Percentiles rank a stretch among this genome's conserved stretches.
Conservation (phyloP, 1,284 basidiomycete species). For the Schizophyllum amplum region DNA sequence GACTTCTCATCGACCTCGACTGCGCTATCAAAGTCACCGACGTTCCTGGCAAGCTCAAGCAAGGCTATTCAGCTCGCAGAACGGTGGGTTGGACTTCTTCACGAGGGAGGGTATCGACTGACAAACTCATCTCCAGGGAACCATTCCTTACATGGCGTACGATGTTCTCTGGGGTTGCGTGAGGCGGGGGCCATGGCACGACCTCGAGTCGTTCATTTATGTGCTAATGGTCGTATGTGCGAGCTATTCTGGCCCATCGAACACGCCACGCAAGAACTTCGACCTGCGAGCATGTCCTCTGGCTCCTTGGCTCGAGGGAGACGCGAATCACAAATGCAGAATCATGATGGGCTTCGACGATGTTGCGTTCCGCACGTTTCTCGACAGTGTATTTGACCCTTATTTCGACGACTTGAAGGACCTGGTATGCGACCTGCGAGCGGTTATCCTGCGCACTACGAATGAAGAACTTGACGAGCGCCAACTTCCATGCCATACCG, state of each 20-base stretch:
- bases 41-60: background rate
- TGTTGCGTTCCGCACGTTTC: background rate
- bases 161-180: background rate
- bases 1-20: background rate
- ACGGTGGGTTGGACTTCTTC: background rate
- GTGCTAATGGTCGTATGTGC: slow-evolving; percentile 6
- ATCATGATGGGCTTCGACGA: background rate
- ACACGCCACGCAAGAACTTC: background rate
- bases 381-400: background rate
- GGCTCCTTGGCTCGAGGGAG: background rate
- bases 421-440: background rate
- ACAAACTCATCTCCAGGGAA: slow-evolving; percentile 1
- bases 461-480: too few relatives aligned
- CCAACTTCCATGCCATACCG: background rate
- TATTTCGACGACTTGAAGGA: slow-evolving; percentile 2
- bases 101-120: background rate
- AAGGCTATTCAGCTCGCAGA: background rate
- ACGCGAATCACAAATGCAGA: background rate
- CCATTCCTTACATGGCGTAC: slow-evolving; percentile 7
- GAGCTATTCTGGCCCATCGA: slow-evolving; percentile 5
- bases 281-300: background rate
- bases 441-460: background rate
- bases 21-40: background rate
- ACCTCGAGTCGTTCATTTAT: slow-evolving; percentile 7
- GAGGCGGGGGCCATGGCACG: slow-evolving; percentile 5